Conservation (phyloP, 2,329 filamentous ascomycete genomes). For the Cercospora sp. region DNA sequence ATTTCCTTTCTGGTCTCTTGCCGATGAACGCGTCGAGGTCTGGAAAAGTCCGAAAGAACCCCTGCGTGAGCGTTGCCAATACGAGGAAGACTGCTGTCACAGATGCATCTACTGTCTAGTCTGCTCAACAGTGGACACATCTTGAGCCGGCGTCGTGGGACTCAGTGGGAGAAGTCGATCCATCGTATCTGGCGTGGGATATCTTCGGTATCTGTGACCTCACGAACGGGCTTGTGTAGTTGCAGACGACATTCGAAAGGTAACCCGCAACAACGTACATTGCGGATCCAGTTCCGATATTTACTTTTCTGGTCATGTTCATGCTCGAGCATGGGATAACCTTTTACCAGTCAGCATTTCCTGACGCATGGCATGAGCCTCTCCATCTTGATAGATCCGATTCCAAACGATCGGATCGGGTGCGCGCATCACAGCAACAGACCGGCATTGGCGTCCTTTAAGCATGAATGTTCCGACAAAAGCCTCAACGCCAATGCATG, state of each 20-base stretch:
- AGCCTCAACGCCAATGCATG: neutral
- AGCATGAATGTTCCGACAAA: neutral
- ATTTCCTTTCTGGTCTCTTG: neutral
- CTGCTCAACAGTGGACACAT: neutral
- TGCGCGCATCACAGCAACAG: neutral
- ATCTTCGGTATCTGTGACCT: neutral
- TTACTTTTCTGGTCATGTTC: neutral
- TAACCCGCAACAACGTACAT: neutral
- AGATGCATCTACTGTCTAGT: neutral
- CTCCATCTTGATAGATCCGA: neutral
- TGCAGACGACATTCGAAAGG: neutral
- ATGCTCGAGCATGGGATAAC: neutral
- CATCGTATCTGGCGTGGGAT: neutral
- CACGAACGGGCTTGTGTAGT: neutral
- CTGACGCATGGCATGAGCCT: neutral
- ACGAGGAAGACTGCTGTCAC: neutral
- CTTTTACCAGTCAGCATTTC: neutral
- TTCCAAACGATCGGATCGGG: neutral
- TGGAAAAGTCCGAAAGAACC: neutral
- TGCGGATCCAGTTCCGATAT: neutral
- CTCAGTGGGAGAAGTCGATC: neutral
- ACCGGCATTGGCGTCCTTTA: neutral
- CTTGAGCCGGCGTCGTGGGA: neutral
- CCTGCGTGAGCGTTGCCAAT: neutral
- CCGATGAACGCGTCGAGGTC: neutral